A percentile compares a stretch with the other conserved stretches of the same genome.
Conservation (phyloP, 805 yeast species). For the Metschnikowia colocasiae region DNA sequence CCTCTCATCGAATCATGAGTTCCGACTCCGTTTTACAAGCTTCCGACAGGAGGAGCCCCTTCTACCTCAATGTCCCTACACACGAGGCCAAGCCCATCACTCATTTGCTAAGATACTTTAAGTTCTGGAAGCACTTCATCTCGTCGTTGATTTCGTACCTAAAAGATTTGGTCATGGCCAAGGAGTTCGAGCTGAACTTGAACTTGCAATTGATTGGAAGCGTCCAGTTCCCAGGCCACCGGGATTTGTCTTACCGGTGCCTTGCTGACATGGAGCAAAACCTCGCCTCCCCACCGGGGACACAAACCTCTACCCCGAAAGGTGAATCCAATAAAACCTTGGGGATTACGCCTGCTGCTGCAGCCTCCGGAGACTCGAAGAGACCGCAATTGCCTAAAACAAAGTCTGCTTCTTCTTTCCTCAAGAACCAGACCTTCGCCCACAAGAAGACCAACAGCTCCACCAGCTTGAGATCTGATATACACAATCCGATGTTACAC, state of each 20-base stretch:
- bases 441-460: constrained; percentile 18
- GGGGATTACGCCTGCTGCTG: constrained; percentile 5
- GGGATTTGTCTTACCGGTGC: constrained; percentile 31
- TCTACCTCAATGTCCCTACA: constrained; percentile 36
- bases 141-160: constrained; percentile 35
- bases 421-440: constrained; percentile 21
- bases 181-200: constrained; percentile 38
- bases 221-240: constrained; percentile 43
- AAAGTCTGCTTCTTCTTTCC: constrained; percentile 23
- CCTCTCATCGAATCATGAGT: background rate
- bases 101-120: constrained; percentile 36
- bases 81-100: constrained; percentile 39
- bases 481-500: background rate
- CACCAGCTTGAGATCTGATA: constrained; percentile 12
- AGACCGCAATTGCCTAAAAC: constrained; percentile 25
- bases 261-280: constrained; percentile 15
- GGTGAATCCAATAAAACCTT: constrained; percentile 11
- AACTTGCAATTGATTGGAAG: constrained; percentile 36
- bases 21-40: constrained; percentile 26
- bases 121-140: constrained; percentile 39
- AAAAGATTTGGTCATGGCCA: constrained; percentile 45
- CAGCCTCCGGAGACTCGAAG: constrained; percentile 10
- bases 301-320: constrained; percentile 15
- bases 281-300: constrained; percentile 11
- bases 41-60: constrained; percentile 35